Evolutionary conservation across 2,329 filamentous ascomycete species (phyloP).

Genomic region (Pseudogymnoascus verrucosus): DNA sequence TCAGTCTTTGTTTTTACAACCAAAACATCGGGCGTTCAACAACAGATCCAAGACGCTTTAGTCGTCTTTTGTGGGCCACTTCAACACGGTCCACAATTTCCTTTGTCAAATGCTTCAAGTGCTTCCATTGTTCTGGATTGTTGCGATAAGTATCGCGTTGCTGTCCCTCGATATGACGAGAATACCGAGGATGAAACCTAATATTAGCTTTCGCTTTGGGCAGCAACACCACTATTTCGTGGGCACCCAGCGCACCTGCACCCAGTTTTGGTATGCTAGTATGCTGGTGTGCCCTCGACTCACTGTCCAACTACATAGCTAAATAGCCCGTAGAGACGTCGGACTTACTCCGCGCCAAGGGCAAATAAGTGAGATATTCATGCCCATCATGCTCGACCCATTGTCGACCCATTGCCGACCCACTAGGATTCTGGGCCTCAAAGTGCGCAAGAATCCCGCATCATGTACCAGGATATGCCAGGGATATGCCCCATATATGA

Average conservation of each 20-base stretch:
- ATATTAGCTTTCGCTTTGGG: slow-evolving; percentile 1
- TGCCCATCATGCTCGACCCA: slow-evolving; percentile 2
- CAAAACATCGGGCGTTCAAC: slow-evolving; percentile 76
- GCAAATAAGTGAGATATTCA: slow-evolving; percentile 3
- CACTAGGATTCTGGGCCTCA: neutral
- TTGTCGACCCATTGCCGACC: slow-evolving; percentile 1
- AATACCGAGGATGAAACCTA: neutral
- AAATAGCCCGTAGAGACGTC: slow-evolving; percentile 6
- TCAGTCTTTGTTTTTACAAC: slow-evolving; percentile 76
- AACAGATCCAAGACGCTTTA: slow-evolving; percentile 59
- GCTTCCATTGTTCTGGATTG: slow-evolving; percentile 5
- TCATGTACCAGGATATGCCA: neutral
- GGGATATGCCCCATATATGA: neutral
- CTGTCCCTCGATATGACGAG: neutral
- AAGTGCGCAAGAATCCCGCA: slow-evolving; percentile 2
- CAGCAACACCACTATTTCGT: slow-evolving; percentile 6
- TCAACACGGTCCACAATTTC: slow-evolving; percentile 55
- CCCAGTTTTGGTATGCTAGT: neutral
- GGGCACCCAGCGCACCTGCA: neutral
- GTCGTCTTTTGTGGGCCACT: slow-evolving; percentile 50
- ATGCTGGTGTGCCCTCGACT: neutral
- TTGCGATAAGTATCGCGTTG: slow-evolving; percentile 5
- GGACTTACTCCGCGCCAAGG: slow-evolving; percentile 3
- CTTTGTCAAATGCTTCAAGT: slow-evolving; percentile 22
- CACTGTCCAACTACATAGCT: slow-evolving; percentile 4